Evolutionary conservation across 805 yeast genomes (phyloP), one percentile per base, ranked within the genome.

Genomic region (Candida quercuum): DNA sequence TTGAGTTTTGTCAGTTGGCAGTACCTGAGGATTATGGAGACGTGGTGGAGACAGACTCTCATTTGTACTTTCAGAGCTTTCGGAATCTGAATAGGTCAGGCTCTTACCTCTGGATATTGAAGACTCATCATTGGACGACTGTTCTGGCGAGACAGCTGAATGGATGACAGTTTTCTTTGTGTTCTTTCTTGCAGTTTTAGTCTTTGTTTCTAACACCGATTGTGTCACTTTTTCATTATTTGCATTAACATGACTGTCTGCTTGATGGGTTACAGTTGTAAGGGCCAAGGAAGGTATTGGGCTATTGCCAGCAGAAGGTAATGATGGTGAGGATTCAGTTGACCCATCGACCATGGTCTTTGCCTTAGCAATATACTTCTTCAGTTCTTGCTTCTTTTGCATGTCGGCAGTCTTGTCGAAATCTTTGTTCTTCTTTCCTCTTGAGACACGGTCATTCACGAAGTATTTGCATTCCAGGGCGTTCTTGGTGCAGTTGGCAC

Each of bases 381-480:
- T 51, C 18, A 51, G 37, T 33, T 48, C 54, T 34, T 43, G 39
- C 33, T 54, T 56, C 38, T 47, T 47, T 36, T 42, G 36, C 27
- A 36, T 19, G 26, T 52, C 58, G 8, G 46, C 46, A 13, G 35
- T 46, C 35, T 40, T 48, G 37, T 53, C 57, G n/a, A 40, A 23
- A 15, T 47, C 50, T 14, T 48, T 41, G 28, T 47, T 43, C 40
- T 51, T 50, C 36, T 56, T 56, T 1, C 63, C 61, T 32, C 60
- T 45, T 3, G 60, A 56, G 14, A 76, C 72, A 32, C 82, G 50
- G 42, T 77, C 80, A 47, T 78, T 78, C 32, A 71, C 67, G 47
- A 76, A 78, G 51, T 76, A 76, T 44, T 67, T 67, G 56, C 85
- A 78, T 25, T 63, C 69, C 28, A 66, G 47, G 2, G 65, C 64